These are phyloP conservation scores for Recurvomyces mirabilis DNA, from an alignment of 495 filamentous ascomycete genomes.

Conservation along the genomic window DNA sequence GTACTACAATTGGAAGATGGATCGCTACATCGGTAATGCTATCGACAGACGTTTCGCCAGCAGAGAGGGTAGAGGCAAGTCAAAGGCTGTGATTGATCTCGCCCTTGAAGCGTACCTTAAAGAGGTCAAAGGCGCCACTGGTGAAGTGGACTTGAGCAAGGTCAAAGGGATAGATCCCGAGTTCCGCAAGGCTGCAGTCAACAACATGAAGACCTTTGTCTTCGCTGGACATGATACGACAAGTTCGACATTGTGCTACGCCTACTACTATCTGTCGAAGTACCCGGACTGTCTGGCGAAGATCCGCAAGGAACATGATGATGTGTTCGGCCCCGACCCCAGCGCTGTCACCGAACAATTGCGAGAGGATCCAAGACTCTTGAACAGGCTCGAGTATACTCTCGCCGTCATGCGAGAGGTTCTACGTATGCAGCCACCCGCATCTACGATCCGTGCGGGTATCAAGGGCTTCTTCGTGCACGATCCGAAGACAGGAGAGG, in stretches of 20 bases:
- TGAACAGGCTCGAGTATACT: conserved; percentile 28
- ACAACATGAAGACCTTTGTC: conserved; percentile 30
- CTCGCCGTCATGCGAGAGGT: conserved; percentile 25
- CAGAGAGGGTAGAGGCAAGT: background rate
- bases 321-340: conserved; percentile 26
- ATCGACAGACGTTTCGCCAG: conserved; percentile 31
- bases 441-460: conserved; percentile 21
- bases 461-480: conserved; percentile 16
- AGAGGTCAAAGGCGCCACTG: conserved; percentile 9
- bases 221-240: conserved; percentile 42
- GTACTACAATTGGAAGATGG: conserved; percentile 28
- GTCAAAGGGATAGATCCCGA: conserved; percentile 15
- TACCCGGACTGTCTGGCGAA: conserved; percentile 28
- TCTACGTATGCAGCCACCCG: conserved; percentile 25
- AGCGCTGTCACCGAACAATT: conserved; percentile 12
- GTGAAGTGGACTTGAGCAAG: conserved; percentile 1
- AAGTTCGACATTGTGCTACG: conserved; percentile 31
- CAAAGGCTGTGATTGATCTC: conserved; percentile 30
- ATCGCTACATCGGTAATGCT: conserved; percentile 27
- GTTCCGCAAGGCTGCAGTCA: conserved; percentile 24
- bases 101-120: conserved; percentile 27
- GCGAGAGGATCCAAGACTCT: conserved; percentile 4
- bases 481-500: conserved; percentile 23
- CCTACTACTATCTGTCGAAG: conserved; percentile 30
- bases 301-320: conserved; percentile 30